phyloP scores from a whole-genome alignment of 1,284 basidiomycete genomes.

The Amylostereum chailletii region DNA sequence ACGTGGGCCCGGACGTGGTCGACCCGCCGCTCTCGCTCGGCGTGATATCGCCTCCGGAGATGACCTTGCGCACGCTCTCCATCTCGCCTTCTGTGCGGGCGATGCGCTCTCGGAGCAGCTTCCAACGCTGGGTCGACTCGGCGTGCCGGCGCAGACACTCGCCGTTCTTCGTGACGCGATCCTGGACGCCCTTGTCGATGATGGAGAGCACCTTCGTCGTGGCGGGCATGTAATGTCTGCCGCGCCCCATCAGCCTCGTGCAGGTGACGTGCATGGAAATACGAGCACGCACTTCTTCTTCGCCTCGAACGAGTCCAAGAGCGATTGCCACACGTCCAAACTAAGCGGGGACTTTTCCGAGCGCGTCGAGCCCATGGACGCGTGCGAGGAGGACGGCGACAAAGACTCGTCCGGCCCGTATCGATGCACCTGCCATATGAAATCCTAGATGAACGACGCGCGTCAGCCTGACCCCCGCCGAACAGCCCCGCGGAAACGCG shows the following conservation, averaged over 20 bases:
- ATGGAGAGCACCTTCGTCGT: slow-evolving; percentile 89
- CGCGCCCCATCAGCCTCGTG: slow-evolving; percentile 9
- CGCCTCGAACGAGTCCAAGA: slow-evolving; percentile 70
- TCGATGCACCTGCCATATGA: slow-evolving; percentile 71
- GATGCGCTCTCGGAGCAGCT: slow-evolving; percentile 68
- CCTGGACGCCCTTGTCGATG: slow-evolving; percentile 86
- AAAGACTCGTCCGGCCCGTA: slow-evolving; percentile 38
- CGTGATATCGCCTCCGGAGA: slow-evolving; percentile 43
- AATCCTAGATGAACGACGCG: slow-evolving; percentile 42
- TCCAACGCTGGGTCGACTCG: slow-evolving; percentile 81
- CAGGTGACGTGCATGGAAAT: slow-evolving; percentile 1
- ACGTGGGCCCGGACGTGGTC: slow-evolving; percentile 45
- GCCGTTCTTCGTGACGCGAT: slow-evolving; percentile 90
- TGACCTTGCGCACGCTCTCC: slow-evolving; percentile 57
- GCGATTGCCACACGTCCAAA: slow-evolving; percentile 52
- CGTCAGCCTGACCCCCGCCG: too few relatives aligned
- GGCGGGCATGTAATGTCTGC: slow-evolving; percentile 84
- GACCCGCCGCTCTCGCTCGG: slow-evolving; percentile 57
- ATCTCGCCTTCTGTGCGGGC: slow-evolving; percentile 75
- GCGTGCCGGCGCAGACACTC: slow-evolving; percentile 83
- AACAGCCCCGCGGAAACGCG: neutral
- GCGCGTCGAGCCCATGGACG: slow-evolving; percentile 36
- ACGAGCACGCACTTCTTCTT: slow-evolving; percentile 65
- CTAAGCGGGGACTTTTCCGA: slow-evolving; percentile 44
- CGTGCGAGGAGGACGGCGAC: slow-evolving; percentile 34